Evolutionary conservation across 2,329 filamentous ascomycete genomes (phyloP), one percentile per base, ranked within the genome.

Genomic region (Metarhizium anisopliae): DNA sequence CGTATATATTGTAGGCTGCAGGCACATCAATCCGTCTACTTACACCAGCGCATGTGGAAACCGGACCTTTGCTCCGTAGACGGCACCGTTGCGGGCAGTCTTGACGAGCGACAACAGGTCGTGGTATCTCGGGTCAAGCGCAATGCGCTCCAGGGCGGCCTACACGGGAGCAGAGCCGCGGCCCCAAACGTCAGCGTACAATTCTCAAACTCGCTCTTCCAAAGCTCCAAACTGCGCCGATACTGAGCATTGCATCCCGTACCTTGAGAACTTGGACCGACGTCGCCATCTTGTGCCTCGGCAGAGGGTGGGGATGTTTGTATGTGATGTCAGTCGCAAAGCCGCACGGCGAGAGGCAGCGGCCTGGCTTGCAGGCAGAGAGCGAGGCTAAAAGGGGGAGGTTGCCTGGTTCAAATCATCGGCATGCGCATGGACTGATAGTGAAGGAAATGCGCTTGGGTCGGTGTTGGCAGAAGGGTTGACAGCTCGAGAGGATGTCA

Each of bases 31-130:
- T 25, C 25, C 25, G 25, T 10, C 10, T 76, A 60, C 76, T 60
- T 72, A 80, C 77, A 99, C 94, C 63, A 99, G 81, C 59, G 94
- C 94, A 76, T 99, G 94, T 61, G 94, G 94, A 76, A 99, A 97
- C 61, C 94, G 92, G 72, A 99, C 90, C 82, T 97, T 97, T 65
- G 89, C 85, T 59, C 94, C 94, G 74, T 99, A 99, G 60, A 99
- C 90, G 62, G 92, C 86, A 71, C 94, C 94, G 84, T 97, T 99
- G 74, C 94, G 90, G 62, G 94, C 88, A 66, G 85, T 90, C 81
- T 99, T 99, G 71, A 96, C 71, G 62, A 99, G 79, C 56, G 89
- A 84, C 59, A 99, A 82, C 55, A 91, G 70, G 65, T 94, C 90
- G 66, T 94, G 90, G 74, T 96, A 89, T 62, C 84, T 80, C 6